These are phyloP conservation scores for Linnemannia hyalina DNA, from an alignment of 192 early-diverging fungal genomes.

Conservation along the genomic window DNA sequence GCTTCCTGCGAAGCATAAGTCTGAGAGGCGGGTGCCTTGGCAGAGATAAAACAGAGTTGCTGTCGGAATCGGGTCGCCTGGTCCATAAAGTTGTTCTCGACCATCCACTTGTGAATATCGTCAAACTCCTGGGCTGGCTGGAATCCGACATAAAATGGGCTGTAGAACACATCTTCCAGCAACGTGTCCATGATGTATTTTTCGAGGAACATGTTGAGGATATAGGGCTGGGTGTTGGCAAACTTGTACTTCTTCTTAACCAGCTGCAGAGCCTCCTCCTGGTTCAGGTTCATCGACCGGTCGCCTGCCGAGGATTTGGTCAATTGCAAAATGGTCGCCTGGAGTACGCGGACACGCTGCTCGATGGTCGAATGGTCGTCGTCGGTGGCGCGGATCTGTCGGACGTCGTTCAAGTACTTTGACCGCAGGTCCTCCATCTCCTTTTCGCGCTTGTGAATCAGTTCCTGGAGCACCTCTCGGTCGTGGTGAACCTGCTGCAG, in stretches of 20 bases:
- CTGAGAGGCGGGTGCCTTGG: constrained; percentile 44
- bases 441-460: constrained; percentile 54
- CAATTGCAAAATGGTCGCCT: constrained; percentile 50
- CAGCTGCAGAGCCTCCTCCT: constrained; percentile 33
- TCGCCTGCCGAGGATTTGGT: constrained; percentile 55
- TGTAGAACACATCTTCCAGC: constrained; percentile 59
- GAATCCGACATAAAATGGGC: constrained; percentile 59
- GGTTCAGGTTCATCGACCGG: constrained; percentile 45
- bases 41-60: constrained; percentile 55
- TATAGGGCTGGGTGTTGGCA: constrained; percentile 53
- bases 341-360: constrained; percentile 50
- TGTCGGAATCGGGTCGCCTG: constrained; percentile 58
- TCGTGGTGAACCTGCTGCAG: constrained; percentile 48
- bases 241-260: constrained; percentile 56
- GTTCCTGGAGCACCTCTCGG: constrained; percentile 49
- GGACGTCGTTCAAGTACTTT: constrained; percentile 57
- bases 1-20: constrained; percentile 29
- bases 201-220: constrained; percentile 62
- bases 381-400: constrained; percentile 61
- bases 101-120: constrained; percentile 54
- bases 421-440: constrained; percentile 53
- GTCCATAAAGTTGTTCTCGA: constrained; percentile 39
- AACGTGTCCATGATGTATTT: constrained; percentile 67
- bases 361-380: constrained; percentile 60
- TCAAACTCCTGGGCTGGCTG: constrained; percentile 34